Evolutionary conservation across 768 basidiomycete genomes (phyloP).

Genomic region (Hydnomerulius pinastri): DNA sequence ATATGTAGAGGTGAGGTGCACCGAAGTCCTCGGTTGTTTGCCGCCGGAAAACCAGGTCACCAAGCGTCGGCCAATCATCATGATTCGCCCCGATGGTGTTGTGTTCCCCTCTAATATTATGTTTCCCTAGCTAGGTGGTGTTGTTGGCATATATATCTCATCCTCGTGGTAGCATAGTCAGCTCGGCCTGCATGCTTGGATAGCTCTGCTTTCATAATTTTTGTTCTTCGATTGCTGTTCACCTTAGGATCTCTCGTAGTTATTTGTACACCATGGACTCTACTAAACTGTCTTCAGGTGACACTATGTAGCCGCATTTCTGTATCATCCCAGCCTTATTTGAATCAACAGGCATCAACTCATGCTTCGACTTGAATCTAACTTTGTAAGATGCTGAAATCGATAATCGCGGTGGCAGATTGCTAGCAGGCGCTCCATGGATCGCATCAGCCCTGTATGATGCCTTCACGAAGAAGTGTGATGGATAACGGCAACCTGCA

Average conservation of each 20-base stretch:
- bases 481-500: background rate
- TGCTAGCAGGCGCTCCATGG: background rate
- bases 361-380: background rate
- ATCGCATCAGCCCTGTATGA: background rate
- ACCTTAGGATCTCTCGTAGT: constrained; percentile 32
- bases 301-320: constrained; percentile 32
- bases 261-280: constrained; percentile 34
- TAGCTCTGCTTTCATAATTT: constrained; percentile 22
- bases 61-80: constrained; percentile 78
- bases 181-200: constrained; percentile 28
- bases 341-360: constrained; percentile 15
- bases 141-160: constrained; percentile 18
- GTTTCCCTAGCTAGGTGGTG: constrained; percentile 61
- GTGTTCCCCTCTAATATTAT: constrained; percentile 82
- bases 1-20: constrained; percentile 86
- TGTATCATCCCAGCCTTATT: constrained; percentile 27
- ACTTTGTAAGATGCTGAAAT: background rate
- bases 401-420: background rate
- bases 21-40: constrained; percentile 79
- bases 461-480: background rate
- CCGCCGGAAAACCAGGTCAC: constrained; percentile 68
- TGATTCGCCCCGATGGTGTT: constrained; percentile 83
- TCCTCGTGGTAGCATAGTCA: constrained; percentile 24
- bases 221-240: constrained; percentile 22
- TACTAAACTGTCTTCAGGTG: constrained; percentile 18